Percentiles rank a stretch among this genome's conserved stretches.
phyloP scores from a whole-genome alignment of 805 yeast genomes.

The Nakazawaea ishiwadae region DNA sequence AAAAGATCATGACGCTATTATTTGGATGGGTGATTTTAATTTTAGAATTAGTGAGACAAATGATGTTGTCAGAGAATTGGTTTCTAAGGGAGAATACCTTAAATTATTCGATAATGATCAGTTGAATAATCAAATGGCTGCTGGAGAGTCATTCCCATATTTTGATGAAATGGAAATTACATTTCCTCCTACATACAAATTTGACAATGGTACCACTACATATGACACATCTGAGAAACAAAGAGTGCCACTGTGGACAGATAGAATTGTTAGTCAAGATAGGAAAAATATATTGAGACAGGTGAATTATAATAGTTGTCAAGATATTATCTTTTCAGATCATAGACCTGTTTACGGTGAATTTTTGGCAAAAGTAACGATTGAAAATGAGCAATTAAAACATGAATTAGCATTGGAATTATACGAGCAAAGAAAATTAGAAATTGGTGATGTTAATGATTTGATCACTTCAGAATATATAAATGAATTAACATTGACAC shows the following conservation, averaged over 20 bases:
- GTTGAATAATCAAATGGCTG: slow-evolving; percentile 66
- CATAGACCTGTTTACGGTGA: slow-evolving; percentile 86
- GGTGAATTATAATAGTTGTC: slow-evolving; percentile 52
- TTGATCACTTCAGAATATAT: slow-evolving; percentile 23
- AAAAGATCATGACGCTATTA: slow-evolving; percentile 76
- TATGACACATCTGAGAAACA: slow-evolving; percentile 92
- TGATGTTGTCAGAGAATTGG: slow-evolving; percentile 63
- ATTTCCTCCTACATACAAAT: slow-evolving; percentile 90
- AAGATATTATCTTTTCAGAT: slow-evolving; percentile 66
- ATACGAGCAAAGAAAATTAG: slow-evolving; percentile 43
- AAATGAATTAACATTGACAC: slow-evolving; percentile 22
- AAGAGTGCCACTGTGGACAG: slow-evolving; percentile 96
- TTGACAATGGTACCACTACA: slow-evolving; percentile 72
- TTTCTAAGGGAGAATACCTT: slow-evolving; percentile 40
- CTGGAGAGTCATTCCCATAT: slow-evolving; percentile 66
- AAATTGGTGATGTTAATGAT: slow-evolving; percentile 38
- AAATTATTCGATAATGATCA: slow-evolving; percentile 72
- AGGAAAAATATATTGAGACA: slow-evolving; percentile 57
- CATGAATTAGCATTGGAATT: slow-evolving; percentile 47
- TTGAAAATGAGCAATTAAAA: slow-evolving; percentile 56
- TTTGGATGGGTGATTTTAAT: slow-evolving; percentile 96
- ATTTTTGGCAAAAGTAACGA: slow-evolving; percentile 57
- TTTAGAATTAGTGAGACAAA: slow-evolving; percentile 70
- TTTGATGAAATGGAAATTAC: slow-evolving; percentile 73
- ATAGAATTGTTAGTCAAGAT: slow-evolving; percentile 63